Percentiles rank a stretch among this genome's conserved stretches.
Conservation (phyloP, 208 protist species). For the Leishmania tarentolae region DNA sequence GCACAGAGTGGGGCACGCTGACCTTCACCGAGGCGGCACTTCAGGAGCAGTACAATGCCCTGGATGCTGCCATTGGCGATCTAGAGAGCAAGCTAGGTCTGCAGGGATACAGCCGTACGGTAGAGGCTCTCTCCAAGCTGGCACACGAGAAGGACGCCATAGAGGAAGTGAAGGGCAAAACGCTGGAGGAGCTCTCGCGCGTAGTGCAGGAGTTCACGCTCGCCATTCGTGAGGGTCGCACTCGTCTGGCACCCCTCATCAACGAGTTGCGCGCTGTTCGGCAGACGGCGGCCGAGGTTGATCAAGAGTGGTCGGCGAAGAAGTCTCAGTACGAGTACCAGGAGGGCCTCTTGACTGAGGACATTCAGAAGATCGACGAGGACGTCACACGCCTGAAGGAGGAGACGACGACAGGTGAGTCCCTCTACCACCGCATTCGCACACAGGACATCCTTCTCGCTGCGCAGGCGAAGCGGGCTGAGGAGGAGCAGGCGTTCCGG, state of each 20-base stretch:
- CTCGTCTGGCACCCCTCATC: constrained; percentile 85
- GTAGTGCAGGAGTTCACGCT: constrained; percentile 90
- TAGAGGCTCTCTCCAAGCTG: constrained; percentile 81
- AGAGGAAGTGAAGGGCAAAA: constrained; percentile 90
- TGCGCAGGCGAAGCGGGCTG: constrained; percentile 51
- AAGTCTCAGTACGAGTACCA: constrained; percentile 91
- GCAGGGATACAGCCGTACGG: constrained; percentile 84
- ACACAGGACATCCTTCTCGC: constrained; percentile 58
- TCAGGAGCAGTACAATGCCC: constrained; percentile 68
- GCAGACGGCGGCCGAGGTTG: constrained; percentile 81
- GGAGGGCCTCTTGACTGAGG: constrained; percentile 78
- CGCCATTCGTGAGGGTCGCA: constrained; percentile 84
- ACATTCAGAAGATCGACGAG: constrained; percentile 85
- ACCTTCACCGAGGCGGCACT: constrained; percentile 84
- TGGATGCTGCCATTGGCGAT: constrained; percentile 74
- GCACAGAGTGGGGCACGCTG: constrained; percentile 86
- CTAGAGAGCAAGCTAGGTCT: constrained; percentile 86
- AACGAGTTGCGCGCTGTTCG: constrained; percentile 87
- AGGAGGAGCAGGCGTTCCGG: constrained; percentile 61
- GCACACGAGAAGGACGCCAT: constrained; percentile 83
- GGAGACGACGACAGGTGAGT: constrained; percentile 76
- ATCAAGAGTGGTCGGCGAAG: constrained; percentile 83
- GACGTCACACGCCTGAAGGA: constrained; percentile 77
- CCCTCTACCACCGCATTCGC: constrained; percentile 84
- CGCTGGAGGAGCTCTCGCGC: constrained; percentile 86